phyloP scores from a whole-genome alignment of 2,329 filamentous ascomycete genomes.

The Diaporthe sp. region DNA sequence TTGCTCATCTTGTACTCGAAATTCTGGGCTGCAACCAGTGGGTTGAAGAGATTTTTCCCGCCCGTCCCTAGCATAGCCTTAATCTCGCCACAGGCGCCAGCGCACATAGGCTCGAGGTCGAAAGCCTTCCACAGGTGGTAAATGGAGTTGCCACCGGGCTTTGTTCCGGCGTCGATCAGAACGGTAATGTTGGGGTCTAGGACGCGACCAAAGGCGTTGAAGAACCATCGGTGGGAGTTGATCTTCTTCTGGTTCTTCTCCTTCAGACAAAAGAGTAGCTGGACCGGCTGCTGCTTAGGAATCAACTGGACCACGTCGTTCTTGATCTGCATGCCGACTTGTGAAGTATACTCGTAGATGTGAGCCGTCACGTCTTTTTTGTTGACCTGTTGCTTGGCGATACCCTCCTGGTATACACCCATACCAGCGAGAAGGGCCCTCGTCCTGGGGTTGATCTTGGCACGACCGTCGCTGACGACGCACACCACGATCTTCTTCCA shows the following conservation, averaged over 20 bases:
- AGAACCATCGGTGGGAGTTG: constrained; percentile 99
- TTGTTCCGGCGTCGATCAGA: constrained; percentile 94
- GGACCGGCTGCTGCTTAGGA: constrained; percentile 89
- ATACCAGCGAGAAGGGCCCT: constrained; percentile 90
- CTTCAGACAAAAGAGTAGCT: constrained; percentile 98
- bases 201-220: constrained; percentile 93
- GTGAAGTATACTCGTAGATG: constrained; percentile 95
- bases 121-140: constrained; percentile 99
- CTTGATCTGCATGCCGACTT: constrained; percentile 90
- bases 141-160: constrained; percentile 92
- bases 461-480: constrained; percentile 95
- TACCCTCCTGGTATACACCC: constrained; percentile 98
- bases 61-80: constrained; percentile 93
- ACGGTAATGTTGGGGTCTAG: constrained; percentile 97
- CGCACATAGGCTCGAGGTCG: constrained; percentile 97
- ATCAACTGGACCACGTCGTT: constrained; percentile 89
- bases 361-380: constrained; percentile 96
- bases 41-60: constrained; percentile 91
- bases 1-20: constrained; percentile 99
- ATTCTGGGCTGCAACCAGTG: constrained; percentile 95
- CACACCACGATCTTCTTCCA: constrained; percentile 99
- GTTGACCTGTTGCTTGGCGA: constrained; percentile 98
- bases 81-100: constrained; percentile 97
- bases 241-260: constrained; percentile 99
- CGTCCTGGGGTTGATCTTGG: constrained; percentile 95